Percentiles rank a stretch among this genome's conserved stretches.
Conservation (phyloP, 192 early-diverging fungal genomes). For the Geranomyces michiganensis region DNA sequence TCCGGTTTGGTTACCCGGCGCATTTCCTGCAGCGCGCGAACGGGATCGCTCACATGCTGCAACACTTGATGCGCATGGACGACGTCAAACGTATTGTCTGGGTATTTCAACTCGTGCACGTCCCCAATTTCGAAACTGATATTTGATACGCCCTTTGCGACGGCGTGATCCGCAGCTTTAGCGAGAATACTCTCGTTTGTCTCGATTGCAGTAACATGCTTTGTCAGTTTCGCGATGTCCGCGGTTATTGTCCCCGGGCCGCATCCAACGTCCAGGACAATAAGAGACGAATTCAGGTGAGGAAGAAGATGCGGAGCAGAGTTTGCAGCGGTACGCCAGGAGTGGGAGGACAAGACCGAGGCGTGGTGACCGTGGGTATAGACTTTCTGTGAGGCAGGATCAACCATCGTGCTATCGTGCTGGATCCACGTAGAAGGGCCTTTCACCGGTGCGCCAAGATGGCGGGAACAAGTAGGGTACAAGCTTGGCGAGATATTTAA, state of each 20-base stretch:
- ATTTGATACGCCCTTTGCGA: not conserved
- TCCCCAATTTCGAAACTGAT: not conserved
- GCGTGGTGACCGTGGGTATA: constrained; percentile 24
- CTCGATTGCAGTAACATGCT: constrained; percentile 8
- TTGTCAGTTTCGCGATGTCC: not conserved
- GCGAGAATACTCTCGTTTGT: not conserved
- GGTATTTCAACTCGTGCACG: not conserved
- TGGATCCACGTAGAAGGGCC: too few relatives aligned
- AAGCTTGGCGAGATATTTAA: too few relatives aligned
- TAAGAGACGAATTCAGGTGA: not conserved
- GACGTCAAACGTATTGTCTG: not conserved
- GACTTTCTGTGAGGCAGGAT: not conserved
- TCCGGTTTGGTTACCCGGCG: constrained; percentile 1
- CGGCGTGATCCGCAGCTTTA: not conserved
- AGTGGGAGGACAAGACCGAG: constrained; percentile 10
- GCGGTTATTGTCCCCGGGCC: constrained; percentile 16
- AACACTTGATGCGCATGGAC: constrained; percentile 16
- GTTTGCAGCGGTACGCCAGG: constrained; percentile 1
- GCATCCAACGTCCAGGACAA: constrained; percentile 11
- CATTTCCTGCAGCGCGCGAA: constrained; percentile 7
- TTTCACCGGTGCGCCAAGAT: too few relatives aligned
- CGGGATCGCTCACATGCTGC: constrained; percentile 12
- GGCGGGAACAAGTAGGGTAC: too few relatives aligned
- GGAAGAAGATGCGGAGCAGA: constrained; percentile 7
- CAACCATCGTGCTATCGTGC: not conserved